Evolutionary conservation across 495 filamentous ascomycete genomes (phyloP).

Genomic region (Penicillium taxi): DNA sequence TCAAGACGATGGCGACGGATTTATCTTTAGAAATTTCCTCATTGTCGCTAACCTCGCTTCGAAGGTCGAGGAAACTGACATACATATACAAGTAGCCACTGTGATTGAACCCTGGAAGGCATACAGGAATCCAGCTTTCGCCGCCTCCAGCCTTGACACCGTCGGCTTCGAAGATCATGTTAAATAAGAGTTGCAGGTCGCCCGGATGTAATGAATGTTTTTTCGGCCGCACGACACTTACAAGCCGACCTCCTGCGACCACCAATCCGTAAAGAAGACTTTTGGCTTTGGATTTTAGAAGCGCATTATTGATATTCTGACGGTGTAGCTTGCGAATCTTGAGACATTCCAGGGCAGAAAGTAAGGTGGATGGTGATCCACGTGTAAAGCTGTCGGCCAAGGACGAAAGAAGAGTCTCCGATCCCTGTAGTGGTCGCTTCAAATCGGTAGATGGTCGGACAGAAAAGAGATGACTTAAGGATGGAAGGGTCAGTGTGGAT

Average conservation of each 20-base stretch:
- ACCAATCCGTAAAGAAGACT: constrained; percentile 88
- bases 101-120: constrained; percentile 94
- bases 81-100: constrained; percentile 99
- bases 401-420: constrained; percentile 82
- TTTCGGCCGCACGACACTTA: constrained; percentile 87
- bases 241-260: constrained; percentile 86
- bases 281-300: constrained; percentile 66
- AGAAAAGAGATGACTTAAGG: constrained; percentile 80
- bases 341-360: constrained; percentile 87
- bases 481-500: constrained; percentile 86
- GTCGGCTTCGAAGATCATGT: constrained; percentile 96
- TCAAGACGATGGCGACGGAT: constrained; percentile 83
- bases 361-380: constrained; percentile 79
- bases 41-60: constrained; percentile 25
- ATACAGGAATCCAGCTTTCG: constrained; percentile 96
- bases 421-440: constrained; percentile 85
- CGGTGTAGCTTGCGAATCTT: constrained; percentile 81
- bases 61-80: constrained; percentile 72
- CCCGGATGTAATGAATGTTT: constrained; percentile 94
- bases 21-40: constrained; percentile 49
- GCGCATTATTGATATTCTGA: constrained; percentile 72
- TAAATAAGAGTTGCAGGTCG: constrained; percentile 93
- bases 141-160: constrained; percentile 82
- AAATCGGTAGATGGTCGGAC: constrained; percentile 87
- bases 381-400: constrained; percentile 90